phyloP scores from a whole-genome alignment of 108 stramenopile genomes.

The Cyclotella kingstonii region DNA sequence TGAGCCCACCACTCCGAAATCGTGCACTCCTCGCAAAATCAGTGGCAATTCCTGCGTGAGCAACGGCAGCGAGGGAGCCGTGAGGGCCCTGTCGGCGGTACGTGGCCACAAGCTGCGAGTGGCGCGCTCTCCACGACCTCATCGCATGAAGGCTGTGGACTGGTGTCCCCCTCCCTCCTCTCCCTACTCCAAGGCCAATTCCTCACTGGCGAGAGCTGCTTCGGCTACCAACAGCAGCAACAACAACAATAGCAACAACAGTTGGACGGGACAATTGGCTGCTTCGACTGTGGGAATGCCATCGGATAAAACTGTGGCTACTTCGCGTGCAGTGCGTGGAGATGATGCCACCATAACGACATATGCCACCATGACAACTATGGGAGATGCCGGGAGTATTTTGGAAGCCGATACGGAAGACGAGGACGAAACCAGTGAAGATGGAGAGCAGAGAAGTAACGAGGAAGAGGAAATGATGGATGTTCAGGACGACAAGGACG shows the following conservation, averaged over 20 bases:
- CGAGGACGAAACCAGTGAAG: conserved; percentile 4
- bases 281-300: neutral
- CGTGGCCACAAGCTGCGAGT: neutral
- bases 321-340: conserved; percentile 31
- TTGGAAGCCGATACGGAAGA: conserved; percentile 24
- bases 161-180: conserved; percentile 31
- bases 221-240: too few species aligned
- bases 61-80: neutral
- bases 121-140: conserved; percentile 19
- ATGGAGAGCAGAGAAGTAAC: neutral
- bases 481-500: conserved; percentile 12
- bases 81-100: neutral
- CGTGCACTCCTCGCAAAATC: too few species aligned
- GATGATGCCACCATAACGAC: conserved; percentile 38
- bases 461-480: conserved; percentile 6
- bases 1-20: too few species aligned
- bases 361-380: conserved; percentile 41
- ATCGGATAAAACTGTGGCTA: conserved; percentile 13
- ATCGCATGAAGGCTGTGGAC: conserved; percentile 33
- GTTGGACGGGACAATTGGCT: neutral
- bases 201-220: too few species aligned
- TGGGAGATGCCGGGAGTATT: conserved; percentile 33
- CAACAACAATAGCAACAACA: neutral
- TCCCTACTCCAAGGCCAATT: neutral
- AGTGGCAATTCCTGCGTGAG: too few species aligned